Percentiles rank a stretch among this genome's conserved stretches.
phyloP scores from a whole-genome alignment of 345 rosid species.

The Eucalyptus victrix region DNA sequence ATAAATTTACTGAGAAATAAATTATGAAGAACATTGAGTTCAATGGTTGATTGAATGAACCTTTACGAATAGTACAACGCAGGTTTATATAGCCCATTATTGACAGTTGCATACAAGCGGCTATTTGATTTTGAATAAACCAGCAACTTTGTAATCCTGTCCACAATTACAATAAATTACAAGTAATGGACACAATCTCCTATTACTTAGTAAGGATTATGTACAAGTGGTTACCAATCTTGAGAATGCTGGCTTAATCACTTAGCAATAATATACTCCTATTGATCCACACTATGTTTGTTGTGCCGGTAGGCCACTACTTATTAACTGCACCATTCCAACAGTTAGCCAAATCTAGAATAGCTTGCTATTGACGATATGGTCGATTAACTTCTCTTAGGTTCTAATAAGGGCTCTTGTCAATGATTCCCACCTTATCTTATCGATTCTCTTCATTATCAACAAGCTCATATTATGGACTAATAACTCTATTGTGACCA shows the following conservation, averaged over 20 bases:
- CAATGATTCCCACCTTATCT: background rate
- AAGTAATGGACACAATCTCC: background rate
- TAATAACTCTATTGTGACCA: background rate
- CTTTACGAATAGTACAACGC: background rate
- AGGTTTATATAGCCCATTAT: background rate
- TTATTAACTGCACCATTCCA: background rate
- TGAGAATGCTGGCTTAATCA: background rate
- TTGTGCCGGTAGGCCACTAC: background rate
- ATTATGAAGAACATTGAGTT: background rate
- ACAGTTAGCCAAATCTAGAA: background rate
- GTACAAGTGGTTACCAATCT: background rate
- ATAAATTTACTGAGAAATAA: background rate
- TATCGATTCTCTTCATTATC: background rate
- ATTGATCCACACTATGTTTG: background rate
- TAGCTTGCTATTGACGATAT: background rate
- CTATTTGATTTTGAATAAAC: background rate
- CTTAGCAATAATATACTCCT: background rate
- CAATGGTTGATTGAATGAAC: background rate
- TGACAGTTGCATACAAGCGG: background rate
- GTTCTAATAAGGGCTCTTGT: background rate
- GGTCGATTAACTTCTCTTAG: background rate
- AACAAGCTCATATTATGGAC: background rate
- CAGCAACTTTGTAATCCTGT: background rate
- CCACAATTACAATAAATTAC: background rate
- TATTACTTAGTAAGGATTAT: background rate